Conservation (phyloP, 1,284 basidiomycete genomes). For the Trametes hirsuta region DNA sequence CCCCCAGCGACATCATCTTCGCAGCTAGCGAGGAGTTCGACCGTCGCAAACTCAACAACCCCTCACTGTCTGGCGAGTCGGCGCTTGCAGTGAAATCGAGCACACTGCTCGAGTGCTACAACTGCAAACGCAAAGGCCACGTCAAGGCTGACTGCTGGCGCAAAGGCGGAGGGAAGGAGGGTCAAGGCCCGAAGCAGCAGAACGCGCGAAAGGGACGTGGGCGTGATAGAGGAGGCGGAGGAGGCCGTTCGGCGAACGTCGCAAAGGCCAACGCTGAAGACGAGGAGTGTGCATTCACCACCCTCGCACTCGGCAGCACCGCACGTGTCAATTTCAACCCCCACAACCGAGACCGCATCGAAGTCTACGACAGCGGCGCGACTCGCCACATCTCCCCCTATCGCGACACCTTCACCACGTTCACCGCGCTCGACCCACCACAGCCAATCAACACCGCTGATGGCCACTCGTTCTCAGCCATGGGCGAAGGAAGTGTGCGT, state of each 20-base stretch:
- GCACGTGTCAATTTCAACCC: background rate
- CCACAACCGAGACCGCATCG: conserved; percentile 11
- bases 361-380: conserved; percentile 40
- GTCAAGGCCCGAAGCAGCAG: conserved; percentile 21
- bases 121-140: conserved; percentile 32
- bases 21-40: conserved; percentile 27
- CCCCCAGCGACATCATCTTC: conserved; percentile 21
- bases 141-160: conserved; percentile 28
- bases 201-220: background rate
- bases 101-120: conserved; percentile 23
- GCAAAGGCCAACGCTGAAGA: background rate
- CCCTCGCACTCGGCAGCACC: background rate
- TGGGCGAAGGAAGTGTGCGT: conserved; percentile 35
- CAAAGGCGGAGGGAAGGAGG: conserved; percentile 28
- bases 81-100: conserved; percentile 6
- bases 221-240: background rate
- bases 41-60: conserved; percentile 1
- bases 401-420: conserved; percentile 30
- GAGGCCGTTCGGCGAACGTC: conserved; percentile 7
- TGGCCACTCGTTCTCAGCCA: conserved; percentile 35
- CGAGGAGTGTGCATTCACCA: conserved; percentile 8
- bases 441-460: conserved; percentile 37
- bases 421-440: conserved; percentile 24
- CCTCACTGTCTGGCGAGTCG: background rate
- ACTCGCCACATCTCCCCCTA: conserved; percentile 40